These are phyloP conservation scores for Grosmannia clavigera DNA, from an alignment of 2,329 filamentous ascomycete species.

Conservation along the genomic window DNA sequence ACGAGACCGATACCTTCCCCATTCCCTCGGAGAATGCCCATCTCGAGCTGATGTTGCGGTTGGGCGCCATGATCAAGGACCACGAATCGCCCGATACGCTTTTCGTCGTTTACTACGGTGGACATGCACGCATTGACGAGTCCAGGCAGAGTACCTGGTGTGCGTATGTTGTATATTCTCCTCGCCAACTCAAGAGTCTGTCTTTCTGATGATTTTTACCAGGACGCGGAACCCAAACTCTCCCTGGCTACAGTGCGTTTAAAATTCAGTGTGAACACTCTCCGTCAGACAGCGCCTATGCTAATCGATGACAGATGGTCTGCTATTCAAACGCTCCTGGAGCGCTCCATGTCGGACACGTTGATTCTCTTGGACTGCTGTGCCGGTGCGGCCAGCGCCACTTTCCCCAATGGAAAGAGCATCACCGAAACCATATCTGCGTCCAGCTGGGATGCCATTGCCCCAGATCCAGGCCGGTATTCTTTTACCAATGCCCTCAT, in stretches of 20 bases:
- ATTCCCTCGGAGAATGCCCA: conserved; percentile 48
- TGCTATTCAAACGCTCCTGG: conserved; percentile 45
- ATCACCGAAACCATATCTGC: conserved; percentile 51
- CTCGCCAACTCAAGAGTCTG: not conserved
- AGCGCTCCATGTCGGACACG: conserved; percentile 44
- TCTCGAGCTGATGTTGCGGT: conserved; percentile 43
- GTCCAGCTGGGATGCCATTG: conserved; percentile 49
- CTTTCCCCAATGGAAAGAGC: conserved; percentile 43
- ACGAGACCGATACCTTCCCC: conserved; percentile 43
- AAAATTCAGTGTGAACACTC: not conserved
- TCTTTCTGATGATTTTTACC: not conserved
- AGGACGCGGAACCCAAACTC: conserved; percentile 39
- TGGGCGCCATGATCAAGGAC: conserved; percentile 44
- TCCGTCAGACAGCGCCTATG: too few relatives aligned
- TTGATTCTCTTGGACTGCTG: conserved; percentile 48
- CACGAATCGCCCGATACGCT: conserved; percentile 40
- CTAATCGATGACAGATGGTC: conserved; percentile 30
- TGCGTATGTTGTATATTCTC: conserved; percentile 26
- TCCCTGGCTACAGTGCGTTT: conserved; percentile 40
- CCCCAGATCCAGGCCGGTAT: conserved; percentile 45
- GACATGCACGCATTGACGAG: conserved; percentile 47
- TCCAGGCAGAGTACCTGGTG: conserved; percentile 49
- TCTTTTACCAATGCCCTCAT: conserved; percentile 48
- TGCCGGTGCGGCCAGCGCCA: conserved; percentile 46
- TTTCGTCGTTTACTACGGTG: conserved; percentile 47